These are phyloP conservation scores for Tubosaeta sp. DNA, from an alignment of 768 basidiomycete species.

Conservation along the genomic window DNA sequence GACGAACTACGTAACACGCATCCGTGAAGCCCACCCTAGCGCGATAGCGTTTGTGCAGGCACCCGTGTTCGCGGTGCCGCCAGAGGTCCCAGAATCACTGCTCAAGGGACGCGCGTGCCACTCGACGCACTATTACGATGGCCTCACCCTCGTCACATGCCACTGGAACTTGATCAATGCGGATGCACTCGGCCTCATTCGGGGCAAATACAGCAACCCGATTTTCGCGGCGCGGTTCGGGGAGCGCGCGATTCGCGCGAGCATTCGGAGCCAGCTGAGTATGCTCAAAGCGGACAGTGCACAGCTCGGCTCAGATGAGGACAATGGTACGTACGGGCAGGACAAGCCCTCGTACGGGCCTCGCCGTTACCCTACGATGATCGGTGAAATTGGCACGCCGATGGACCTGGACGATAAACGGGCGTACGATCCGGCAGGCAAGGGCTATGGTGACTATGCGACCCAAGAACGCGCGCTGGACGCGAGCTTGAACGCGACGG, in stretches of 20 bases:
- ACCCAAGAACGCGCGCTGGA: slow-evolving; percentile 83
- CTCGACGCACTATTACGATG: slow-evolving; percentile 91
- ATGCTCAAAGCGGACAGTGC: slow-evolving; percentile 70
- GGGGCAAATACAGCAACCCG: slow-evolving; percentile 70
- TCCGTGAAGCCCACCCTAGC: slow-evolving; percentile 68
- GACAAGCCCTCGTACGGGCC: neutral
- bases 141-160: slow-evolving; percentile 85
- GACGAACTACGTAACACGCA: slow-evolving; percentile 48
- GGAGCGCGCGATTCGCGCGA: slow-evolving; percentile 75
- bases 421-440: slow-evolving; percentile 56
- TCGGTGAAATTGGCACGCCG: slow-evolving; percentile 95
- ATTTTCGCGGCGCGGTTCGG: slow-evolving; percentile 78
- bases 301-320: slow-evolving; percentile 44
- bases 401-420: slow-evolving; percentile 90
- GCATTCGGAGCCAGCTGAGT: slow-evolving; percentile 77
- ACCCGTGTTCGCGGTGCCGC: slow-evolving; percentile 84
- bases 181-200: slow-evolving; percentile 86
- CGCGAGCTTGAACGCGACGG: slow-evolving; percentile 73
- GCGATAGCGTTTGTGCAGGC: slow-evolving; percentile 90
- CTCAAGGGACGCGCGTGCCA: slow-evolving; percentile 66
- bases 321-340: neutral
- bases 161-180: slow-evolving; percentile 97
- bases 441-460: slow-evolving; percentile 69
- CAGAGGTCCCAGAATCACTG: slow-evolving; percentile 50
- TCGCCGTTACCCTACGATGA: slow-evolving; percentile 71